Evolutionary conservation across 805 yeast genomes (phyloP).

Genomic region (Starmerella sp.): DNA sequence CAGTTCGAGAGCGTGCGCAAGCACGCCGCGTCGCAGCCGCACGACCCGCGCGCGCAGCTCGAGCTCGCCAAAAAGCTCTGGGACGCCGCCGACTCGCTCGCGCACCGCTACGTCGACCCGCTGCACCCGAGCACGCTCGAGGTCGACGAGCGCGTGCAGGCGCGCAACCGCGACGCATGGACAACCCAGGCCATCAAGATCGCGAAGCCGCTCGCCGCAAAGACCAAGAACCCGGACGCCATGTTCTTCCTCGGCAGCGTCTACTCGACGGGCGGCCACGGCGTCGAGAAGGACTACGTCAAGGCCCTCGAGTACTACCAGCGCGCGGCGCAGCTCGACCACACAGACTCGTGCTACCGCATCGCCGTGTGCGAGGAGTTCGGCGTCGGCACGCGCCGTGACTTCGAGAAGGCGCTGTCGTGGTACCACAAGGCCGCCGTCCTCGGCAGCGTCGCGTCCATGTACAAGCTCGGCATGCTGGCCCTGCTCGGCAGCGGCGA

Average conservation of each 20-base stretch:
- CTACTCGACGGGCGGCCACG: constrained; percentile 40
- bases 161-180: constrained; percentile 45
- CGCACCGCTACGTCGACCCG: constrained; percentile 31
- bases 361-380: constrained; percentile 62
- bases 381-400: constrained; percentile 43
- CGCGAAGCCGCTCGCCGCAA: constrained; percentile 42
- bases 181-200: constrained; percentile 47
- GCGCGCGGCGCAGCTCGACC: constrained; percentile 47
- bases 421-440: constrained; percentile 52
- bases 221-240: constrained; percentile 41
- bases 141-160: constrained; percentile 36
- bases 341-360: constrained; percentile 53
- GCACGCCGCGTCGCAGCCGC: constrained; percentile 26
- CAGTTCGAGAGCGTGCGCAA: constrained; percentile 26
- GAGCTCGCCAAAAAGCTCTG: constrained; percentile 51
- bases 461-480: constrained; percentile 65
- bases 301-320: constrained; percentile 51
- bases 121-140: constrained; percentile 31
- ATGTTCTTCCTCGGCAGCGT: constrained; percentile 50
- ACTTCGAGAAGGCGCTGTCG: constrained; percentile 37
- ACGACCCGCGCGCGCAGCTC: constrained; percentile 43
- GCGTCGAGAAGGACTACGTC: constrained; percentile 44
- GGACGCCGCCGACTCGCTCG: constrained; percentile 34
- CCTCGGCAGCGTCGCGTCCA: constrained; percentile 51
- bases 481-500: constrained; percentile 39